Base-by-base conservation (phyloP, 2,329 filamentous ascomycete species). In the Fusarium concolor region DNA sequence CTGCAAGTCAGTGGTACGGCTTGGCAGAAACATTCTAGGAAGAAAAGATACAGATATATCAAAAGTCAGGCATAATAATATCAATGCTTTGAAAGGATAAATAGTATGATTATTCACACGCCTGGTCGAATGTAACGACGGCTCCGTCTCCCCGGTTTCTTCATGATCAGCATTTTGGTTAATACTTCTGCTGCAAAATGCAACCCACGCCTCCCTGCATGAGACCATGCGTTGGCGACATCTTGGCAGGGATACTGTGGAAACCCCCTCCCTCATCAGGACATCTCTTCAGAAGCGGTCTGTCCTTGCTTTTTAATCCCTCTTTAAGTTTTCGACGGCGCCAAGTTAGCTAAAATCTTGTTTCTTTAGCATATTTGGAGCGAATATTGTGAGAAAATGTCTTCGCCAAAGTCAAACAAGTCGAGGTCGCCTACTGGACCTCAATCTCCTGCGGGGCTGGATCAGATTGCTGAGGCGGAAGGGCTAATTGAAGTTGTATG, bases 401-500 rank as follows among this genome's bases (percentile, higher is more conserved):
- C 58, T 6, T 63, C 58, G 3, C 60, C 60, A 4, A 63, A 49
- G n/a, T 63, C 58, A 10, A 31, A 24, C 17, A 44, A 33, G 26
- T 63, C 49, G 6, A 49, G 42, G n/a, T 50, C 51, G 1, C 60
- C 60, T 0, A 22, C 31, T 0, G 58, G 26, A 20, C 60, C 37
- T 6, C 58, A 45, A 17, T 63, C 58, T 8, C 43, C 42, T 8
- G 17, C 26, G 17, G 18, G 20, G 0, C 3, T 14, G 5, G 44
- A 39, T 8, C 50, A 45, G 4, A 14, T n/a, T 18, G n/a, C 22
- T 7, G 31, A n/a, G 10, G 33, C n/a, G 0, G 28, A 57, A 17
- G 38, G 41, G 6, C 35, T 33, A 22, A 68, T 68, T 17, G 65
- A 68, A 56, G 65, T 68, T 14, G 65, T 68, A 55, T 8, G 65